These are phyloP conservation scores for Colletotrichum zoysiae DNA, from an alignment of 2,329 filamentous ascomycete species.

Conservation along the genomic window DNA sequence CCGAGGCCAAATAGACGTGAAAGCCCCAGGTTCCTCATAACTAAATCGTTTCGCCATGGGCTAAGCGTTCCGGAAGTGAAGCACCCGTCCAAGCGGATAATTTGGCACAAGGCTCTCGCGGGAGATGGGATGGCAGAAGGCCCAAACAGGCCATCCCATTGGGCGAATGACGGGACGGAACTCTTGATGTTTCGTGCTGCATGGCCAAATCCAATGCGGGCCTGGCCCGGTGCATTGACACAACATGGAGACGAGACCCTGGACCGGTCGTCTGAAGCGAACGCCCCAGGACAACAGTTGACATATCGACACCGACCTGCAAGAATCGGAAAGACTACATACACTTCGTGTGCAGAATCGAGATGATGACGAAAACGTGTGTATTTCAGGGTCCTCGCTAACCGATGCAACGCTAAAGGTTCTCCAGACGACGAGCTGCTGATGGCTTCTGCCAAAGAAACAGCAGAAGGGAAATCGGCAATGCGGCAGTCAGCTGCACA, in stretches of 20 bases:
- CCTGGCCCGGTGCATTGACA: conserved; percentile 19
- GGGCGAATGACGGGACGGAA: conserved; percentile 25
- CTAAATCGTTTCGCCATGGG: conserved; percentile 7
- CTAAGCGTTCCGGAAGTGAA: conserved; percentile 19
- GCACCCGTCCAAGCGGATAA: conserved; percentile 7
- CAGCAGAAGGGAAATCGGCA: conserved; percentile 19
- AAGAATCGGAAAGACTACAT: neutral
- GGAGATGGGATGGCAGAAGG: conserved; percentile 32
- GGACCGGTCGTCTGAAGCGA: neutral
- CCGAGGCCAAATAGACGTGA: neutral
- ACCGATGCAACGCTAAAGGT: conserved; percentile 5
- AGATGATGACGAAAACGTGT: conserved; percentile 27
- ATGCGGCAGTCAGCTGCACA: conserved; percentile 27
- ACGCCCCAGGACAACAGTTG: conserved; percentile 2
- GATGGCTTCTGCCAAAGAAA: conserved; percentile 15
- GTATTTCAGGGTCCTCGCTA: conserved; percentile 13
- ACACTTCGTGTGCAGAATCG: neutral
- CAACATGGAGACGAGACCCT: conserved; percentile 18
- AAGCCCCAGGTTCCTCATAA: conserved; percentile 6
- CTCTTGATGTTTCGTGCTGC: conserved; percentile 25
- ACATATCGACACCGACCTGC: conserved; percentile 17
- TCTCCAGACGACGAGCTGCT: conserved; percentile 27
- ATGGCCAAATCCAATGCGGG: conserved; percentile 19
- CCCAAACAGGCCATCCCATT: conserved; percentile 5
- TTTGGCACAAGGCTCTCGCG: conserved; percentile 6